A percentile compares a stretch with the other conserved stretches of the same genome.
phyloP scores from a whole-genome alignment of 129 eudicot genomes.

The Flaveria ramosissima region DNA sequence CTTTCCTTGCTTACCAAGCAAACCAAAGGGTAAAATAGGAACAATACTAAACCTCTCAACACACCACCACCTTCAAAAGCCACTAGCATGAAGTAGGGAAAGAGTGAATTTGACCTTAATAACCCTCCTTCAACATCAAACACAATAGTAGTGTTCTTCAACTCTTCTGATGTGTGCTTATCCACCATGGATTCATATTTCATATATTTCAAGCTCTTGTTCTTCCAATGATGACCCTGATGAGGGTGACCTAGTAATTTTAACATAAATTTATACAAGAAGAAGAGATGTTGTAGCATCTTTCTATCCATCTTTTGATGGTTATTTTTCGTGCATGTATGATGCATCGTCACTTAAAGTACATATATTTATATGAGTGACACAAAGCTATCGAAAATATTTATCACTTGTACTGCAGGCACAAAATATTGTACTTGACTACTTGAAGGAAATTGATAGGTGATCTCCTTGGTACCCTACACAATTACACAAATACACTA shows the following conservation, averaged over 20 bases:
- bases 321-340: conserved; percentile 12
- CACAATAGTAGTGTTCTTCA: conserved; percentile 27
- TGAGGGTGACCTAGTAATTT: conserved; percentile 40
- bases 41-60: conserved; percentile 52
- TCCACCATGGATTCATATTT: conserved; percentile 35
- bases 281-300: conserved; percentile 26
- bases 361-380: conserved; percentile 28
- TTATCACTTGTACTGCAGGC: conserved; percentile 11
- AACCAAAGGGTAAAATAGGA: conserved; percentile 50
- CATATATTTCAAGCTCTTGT: conserved; percentile 27
- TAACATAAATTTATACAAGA: conserved; percentile 31
- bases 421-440: conserved; percentile 7
- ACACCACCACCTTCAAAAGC: conserved; percentile 69
- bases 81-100: conserved; percentile 75
- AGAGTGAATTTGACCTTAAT: conserved; percentile 46
- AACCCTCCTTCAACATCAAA: conserved; percentile 50
- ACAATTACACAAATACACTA: background rate
- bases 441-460: background rate
- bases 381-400: background rate
- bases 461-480: conserved; percentile 24
- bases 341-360: background rate
- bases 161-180: conserved; percentile 29
- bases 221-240: conserved; percentile 27
- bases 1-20: conserved; percentile 29
- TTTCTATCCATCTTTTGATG: conserved; percentile 34